Base-by-base conservation (phyloP, 306 rosid genomes). In the Sesbania bispinosa region DNA sequence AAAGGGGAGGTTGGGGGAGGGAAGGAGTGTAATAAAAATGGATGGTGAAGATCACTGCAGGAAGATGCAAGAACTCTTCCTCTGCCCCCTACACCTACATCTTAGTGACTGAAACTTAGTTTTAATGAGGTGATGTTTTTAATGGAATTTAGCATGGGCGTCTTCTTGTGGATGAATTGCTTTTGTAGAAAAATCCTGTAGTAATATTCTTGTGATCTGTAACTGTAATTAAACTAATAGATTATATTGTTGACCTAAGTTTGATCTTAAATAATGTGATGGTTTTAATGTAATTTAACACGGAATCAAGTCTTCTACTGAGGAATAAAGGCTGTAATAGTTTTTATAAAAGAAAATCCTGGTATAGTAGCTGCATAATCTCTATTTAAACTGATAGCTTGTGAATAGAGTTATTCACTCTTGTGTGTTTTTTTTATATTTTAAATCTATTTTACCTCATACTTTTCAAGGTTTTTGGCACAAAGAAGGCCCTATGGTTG, bases 401-500 rank as follows among this genome's bases (percentile, higher is more conserved):
- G 54, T 30, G 74, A 70, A 68, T 69, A 59, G n/a, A n/a, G 54
- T 58, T 14, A 51, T 27, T 71, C 60, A 10, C 63, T 60, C 57
- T 16, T 54, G 1, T 33, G 29, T 9, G 57, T 29, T 68, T 67
- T 45, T 57, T 35, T 11, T 21, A 8, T 10, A n/a, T 51, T 1
- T n/a, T 42, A 39, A 41, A 13, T 42, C 43, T 7, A 30, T 20
- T 57, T 42, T 23, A 16, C 42, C 14, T 19, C 29, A 64, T 51
- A 38, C 10, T 52, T 48, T 55, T 42, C 24, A 39, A 90, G 98
- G 98, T 90, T 67, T 90, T 93, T 21, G 98, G 97, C 77, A 79
- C 84, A 33, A 93, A 90, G 84, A 91, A 89, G 91, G 73, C 85
- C 54, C 82, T 93, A 4, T 90, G 98, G 98, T 63, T 88, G 71